These are phyloP conservation scores for Xerocomus brunneocitrinus DNA, from an alignment of 768 basidiomycete genomes.

Conservation along the genomic window DNA sequence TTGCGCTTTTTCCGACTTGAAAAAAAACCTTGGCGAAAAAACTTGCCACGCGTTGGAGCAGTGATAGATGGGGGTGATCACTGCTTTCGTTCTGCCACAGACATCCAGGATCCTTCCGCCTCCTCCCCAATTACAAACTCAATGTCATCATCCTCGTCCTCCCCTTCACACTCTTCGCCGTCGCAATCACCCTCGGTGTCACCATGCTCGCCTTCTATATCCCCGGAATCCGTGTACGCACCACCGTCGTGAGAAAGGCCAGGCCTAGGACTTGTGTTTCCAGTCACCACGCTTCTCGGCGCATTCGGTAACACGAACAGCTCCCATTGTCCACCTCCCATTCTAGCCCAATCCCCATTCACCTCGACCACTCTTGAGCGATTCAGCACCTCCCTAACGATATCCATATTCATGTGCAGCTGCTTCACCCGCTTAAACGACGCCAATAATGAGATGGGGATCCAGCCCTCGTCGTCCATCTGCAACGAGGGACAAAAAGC, in stretches of 20 bases:
- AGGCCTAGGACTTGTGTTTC: not conserved
- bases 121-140: slow-evolving; percentile 63
- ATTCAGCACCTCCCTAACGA: slow-evolving; percentile 67
- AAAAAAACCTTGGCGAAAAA: slow-evolving; percentile 7
- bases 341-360: slow-evolving; percentile 60
- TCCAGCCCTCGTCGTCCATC: slow-evolving; percentile 92
- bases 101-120: slow-evolving; percentile 36
- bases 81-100: slow-evolving; percentile 30
- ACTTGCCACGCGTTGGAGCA: not conserved
- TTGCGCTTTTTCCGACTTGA: slow-evolving; percentile 14
- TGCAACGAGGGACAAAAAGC: slow-evolving; percentile 26
- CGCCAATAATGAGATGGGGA: slow-evolving; percentile 73
- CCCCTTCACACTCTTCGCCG: slow-evolving; percentile 33
- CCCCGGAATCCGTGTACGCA: slow-evolving; percentile 4
- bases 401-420: slow-evolving; percentile 52
- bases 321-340: slow-evolving; percentile 57
- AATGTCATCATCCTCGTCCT: slow-evolving; percentile 73
- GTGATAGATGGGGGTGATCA: slow-evolving; percentile 1
- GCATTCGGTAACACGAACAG: slow-evolving; percentile 59
- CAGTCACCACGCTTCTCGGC: slow-evolving; percentile 35
- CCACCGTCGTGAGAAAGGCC: not conserved
- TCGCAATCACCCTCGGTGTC: slow-evolving; percentile 28
- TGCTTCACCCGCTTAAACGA: slow-evolving; percentile 82
- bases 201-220: slow-evolving; percentile 18
- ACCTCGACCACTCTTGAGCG: slow-evolving; percentile 72